These are phyloP conservation scores for Uronychia setigera DNA, from an alignment of 73 alveolate species.

Conservation along the genomic window DNA sequence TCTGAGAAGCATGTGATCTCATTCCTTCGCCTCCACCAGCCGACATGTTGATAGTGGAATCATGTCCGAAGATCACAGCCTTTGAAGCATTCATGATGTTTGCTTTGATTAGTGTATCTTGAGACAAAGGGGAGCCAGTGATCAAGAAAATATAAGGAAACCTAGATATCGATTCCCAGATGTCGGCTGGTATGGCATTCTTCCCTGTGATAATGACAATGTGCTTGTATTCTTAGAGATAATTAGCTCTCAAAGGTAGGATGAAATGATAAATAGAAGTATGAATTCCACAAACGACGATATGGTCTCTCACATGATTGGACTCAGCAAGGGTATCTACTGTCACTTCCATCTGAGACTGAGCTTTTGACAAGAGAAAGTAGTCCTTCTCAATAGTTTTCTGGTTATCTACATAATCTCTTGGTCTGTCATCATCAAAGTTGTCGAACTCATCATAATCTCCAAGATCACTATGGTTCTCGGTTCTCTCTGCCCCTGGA, in stretches of 20 bases:
- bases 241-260: conserved; percentile 95
- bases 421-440: neutral
- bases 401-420: neutral
- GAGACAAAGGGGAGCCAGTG: conserved; percentile 89
- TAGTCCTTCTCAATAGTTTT: conserved; percentile 69
- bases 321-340: conserved; percentile 7
- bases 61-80: conserved; percentile 96
- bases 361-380: conserved; percentile 63
- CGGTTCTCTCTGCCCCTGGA: neutral
- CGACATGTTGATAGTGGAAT: conserved; percentile 63
- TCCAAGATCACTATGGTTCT: conserved; percentile 7
- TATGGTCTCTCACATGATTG: conserved; percentile 73
- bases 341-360: conserved; percentile 58
- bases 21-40: neutral
- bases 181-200: conserved; percentile 71
- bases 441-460: conserved; percentile 22
- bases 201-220: conserved; percentile 90
- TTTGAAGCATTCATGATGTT: conserved; percentile 95
- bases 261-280: conserved; percentile 91
- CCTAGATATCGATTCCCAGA: conserved; percentile 92
- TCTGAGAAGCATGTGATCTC: neutral
- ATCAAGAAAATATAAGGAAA: conserved; percentile 88
- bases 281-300: conserved; percentile 98
- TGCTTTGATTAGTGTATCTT: conserved; percentile 88
- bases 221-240: conserved; percentile 84